Evolutionary conservation across 2,329 filamentous ascomycete genomes (phyloP).

Genomic region (Nannizzia gypsea): DNA sequence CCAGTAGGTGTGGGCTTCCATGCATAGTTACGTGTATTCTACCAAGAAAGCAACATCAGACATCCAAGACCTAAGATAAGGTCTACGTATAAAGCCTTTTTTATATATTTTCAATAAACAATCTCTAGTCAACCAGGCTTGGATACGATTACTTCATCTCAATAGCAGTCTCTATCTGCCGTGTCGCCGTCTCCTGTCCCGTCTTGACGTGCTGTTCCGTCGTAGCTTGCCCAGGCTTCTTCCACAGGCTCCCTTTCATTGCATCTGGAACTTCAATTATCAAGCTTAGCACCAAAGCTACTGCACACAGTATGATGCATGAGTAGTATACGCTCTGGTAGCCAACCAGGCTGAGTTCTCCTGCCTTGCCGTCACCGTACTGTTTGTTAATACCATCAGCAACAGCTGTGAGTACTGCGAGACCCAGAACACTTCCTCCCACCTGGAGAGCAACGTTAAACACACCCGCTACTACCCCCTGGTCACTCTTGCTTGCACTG

Average conservation of each 20-base stretch:
- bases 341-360: not conserved
- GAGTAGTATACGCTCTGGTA: not conserved
- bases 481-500: not conserved
- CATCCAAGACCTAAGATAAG: no score
- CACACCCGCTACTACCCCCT: not conserved
- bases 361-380: not conserved
- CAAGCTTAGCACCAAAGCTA: not conserved
- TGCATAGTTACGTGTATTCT: no score
- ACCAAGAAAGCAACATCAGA: no score
- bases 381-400: not conserved
- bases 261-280: not conserved
- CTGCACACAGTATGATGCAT: not conserved
- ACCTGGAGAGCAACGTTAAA: conserved; percentile 2
- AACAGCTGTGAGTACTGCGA: not conserved
- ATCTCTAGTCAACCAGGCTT: not conserved
- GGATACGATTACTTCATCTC: not conserved
- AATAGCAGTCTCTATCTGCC: not conserved
- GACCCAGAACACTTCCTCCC: not conserved
- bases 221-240: not conserved
- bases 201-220: not conserved
- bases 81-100: no score
- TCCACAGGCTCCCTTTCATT: not conserved
- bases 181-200: not conserved
- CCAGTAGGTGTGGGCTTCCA: no score
- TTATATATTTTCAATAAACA: not conserved